phyloP scores from a whole-genome alignment of 345 rosid species.

The Salix suchowensis region DNA sequence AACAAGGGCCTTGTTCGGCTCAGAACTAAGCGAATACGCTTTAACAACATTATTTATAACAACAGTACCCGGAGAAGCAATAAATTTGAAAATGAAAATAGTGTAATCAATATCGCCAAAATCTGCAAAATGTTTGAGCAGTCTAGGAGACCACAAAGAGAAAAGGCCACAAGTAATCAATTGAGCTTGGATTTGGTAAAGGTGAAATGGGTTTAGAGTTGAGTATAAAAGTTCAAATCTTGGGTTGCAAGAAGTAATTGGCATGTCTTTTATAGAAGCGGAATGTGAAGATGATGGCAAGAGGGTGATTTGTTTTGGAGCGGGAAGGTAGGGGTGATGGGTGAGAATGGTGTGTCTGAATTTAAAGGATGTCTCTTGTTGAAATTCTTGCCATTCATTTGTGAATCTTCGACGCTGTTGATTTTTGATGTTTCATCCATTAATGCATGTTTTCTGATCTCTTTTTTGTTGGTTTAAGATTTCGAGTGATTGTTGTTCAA shows the following conservation, averaged over 20 bases:
- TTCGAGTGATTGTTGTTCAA: no score
- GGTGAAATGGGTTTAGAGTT: slow-evolving; percentile 25
- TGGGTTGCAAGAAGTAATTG: slow-evolving; percentile 18
- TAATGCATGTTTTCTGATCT: slow-evolving; percentile 2
- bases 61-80: slow-evolving; percentile 34
- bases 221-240: slow-evolving; percentile 33
- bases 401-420: slow-evolving; percentile 6
- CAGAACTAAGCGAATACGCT: slow-evolving; percentile 40
- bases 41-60: slow-evolving; percentile 45
- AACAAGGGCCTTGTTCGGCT: slow-evolving; percentile 33
- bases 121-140: slow-evolving; percentile 41
- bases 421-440: slow-evolving; percentile 19
- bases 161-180: slow-evolving; percentile 52
- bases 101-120: slow-evolving; percentile 42
- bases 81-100: slow-evolving; percentile 34
- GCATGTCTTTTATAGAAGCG: slow-evolving; percentile 8
- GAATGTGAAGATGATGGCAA: slow-evolving; percentile 1
- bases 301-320: slow-evolving; percentile 9
- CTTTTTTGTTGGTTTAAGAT: not conserved
- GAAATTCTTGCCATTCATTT: slow-evolving; percentile 69
- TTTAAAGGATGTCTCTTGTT: slow-evolving; percentile 38
- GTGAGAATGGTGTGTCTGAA: slow-evolving; percentile 22
- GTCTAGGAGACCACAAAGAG: slow-evolving; percentile 44
- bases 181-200: slow-evolving; percentile 56
- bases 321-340: not conserved